Base-by-base conservation (phyloP, 2,329 filamentous ascomycete genomes). In the Ophiostoma fasciatum region DNA sequence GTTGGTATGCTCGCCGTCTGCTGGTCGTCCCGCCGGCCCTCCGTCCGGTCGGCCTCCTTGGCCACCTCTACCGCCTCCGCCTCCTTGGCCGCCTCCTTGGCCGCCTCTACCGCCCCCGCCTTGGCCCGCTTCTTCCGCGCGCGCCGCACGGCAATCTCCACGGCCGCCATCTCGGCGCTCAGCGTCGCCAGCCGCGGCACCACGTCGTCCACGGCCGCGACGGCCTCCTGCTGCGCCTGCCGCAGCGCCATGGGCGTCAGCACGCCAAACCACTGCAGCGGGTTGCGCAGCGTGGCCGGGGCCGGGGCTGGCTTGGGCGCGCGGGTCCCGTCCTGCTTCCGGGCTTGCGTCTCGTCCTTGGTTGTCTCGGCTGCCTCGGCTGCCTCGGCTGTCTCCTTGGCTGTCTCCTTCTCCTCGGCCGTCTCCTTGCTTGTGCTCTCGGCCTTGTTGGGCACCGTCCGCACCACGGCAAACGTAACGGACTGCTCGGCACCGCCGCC, bases 131-230 rank as follows among this genome's bases (percentile, higher is more conserved):
- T 64, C 57, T 75, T 74, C 39, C 64, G 58, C 25, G 66, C 68
- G 39, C 78, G 61, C 26, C 78, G 64, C 36, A 88, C 74, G 45
- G 79, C 69, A 35, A 77, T 72, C 58, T 85, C 80, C 5, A 82
- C 51, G n/a, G 57, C 56, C 12, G 63, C 61, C 68, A 88, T 74
- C 47, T 73, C 65, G 20, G 62, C 62, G 25, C 64, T 61, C n/a
- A 81, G 53, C 2, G 64, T 66, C 7, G 64, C 64, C 8, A 84
- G 57, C 27, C 56, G 56, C 2, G 74, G 67, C 3, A 85, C 54
- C 4, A 77, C 52, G 0, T 63, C 54, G 37, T 74, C 67, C 4
- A 83, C 62, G 0, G 64, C 64, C 26, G 60, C 49, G 18, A 71
- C 49, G 35, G 80, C 74, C 13, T 68, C 61, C 0, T 49, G 46